phyloP scores from a whole-genome alignment of 208 protist species.

The Wallacemonas sp. region DNA sequence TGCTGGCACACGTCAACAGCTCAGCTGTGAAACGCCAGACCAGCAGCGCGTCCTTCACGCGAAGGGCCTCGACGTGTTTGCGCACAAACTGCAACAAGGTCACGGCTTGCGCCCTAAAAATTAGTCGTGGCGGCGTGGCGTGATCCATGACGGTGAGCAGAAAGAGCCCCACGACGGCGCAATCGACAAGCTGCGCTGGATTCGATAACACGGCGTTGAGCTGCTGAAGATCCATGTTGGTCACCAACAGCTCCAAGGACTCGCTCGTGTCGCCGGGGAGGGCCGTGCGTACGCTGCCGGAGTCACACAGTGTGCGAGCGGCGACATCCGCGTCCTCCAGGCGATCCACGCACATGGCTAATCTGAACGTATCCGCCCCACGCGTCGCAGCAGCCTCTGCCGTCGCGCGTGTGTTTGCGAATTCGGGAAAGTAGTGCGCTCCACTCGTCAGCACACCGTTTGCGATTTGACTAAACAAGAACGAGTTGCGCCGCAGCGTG shows the following conservation, averaged over 20 bases:
- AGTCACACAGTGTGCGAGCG: background rate
- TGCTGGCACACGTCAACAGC: slow-evolving; percentile 8
- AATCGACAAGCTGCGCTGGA: slow-evolving; percentile 45
- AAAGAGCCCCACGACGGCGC: slow-evolving; percentile 30
- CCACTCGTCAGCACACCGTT: no score
- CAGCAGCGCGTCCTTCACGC: slow-evolving; percentile 46
- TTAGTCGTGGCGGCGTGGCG: slow-evolving; percentile 3
- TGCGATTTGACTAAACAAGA: slow-evolving; percentile 59
- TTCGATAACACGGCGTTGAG: slow-evolving; percentile 38
- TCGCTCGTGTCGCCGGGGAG: slow-evolving; percentile 7
- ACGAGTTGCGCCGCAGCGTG: slow-evolving; percentile 51
- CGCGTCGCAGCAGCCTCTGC: no score
- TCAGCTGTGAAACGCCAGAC: slow-evolving; percentile 37
- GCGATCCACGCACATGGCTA: background rate
- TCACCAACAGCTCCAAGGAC: slow-evolving; percentile 22
- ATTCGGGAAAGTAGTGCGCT: no score
- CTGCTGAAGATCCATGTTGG: slow-evolving; percentile 36
- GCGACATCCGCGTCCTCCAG: no score
- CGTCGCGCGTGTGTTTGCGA: no score
- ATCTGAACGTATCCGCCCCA: background rate
- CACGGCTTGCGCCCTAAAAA: slow-evolving; percentile 9
- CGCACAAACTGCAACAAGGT: slow-evolving; percentile 31
- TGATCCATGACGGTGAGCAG: slow-evolving; percentile 12
- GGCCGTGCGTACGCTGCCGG: background rate
- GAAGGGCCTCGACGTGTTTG: slow-evolving; percentile 41